phyloP scores from a whole-genome alignment of 169 alveolate species.

The Eimeria brunetti region DNA sequence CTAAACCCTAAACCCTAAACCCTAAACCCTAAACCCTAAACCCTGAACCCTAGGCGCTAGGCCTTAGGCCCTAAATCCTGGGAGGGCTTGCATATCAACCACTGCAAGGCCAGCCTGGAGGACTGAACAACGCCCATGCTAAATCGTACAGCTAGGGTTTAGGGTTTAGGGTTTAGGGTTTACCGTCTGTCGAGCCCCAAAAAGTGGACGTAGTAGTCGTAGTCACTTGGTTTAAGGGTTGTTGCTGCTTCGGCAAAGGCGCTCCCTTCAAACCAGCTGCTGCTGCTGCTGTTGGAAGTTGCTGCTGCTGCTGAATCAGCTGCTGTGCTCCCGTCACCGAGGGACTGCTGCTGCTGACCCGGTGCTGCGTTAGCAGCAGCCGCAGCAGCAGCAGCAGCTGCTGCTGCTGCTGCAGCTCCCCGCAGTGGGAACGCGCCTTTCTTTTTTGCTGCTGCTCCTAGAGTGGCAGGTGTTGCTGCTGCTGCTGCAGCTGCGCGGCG shows the following conservation, averaged over 20 bases:
- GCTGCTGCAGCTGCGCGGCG: slow-evolving; percentile 71
- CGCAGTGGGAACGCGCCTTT: background rate
- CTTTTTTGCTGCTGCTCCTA: slow-evolving; percentile 1
- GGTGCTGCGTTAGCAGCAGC: background rate
- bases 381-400: slow-evolving; percentile 37
- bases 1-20: slow-evolving; percentile 27
- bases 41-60: background rate
- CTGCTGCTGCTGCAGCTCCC: slow-evolving; percentile 35
- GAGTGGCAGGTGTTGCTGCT: background rate
- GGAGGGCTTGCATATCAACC: background rate
- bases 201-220: slow-evolving; percentile 94
- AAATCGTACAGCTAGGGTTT: background rate
- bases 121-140: background rate
- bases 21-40: background rate
- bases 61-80: background rate
- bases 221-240: slow-evolving; percentile 84
- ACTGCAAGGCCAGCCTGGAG: background rate
- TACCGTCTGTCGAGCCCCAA: slow-evolving; percentile 90
- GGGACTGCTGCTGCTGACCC: slow-evolving; percentile 40
- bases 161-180: slow-evolving; percentile 48
- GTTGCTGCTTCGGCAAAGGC: slow-evolving; percentile 41
- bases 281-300: slow-evolving; percentile 27
- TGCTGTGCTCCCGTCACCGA: background rate
- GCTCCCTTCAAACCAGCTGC: slow-evolving; percentile 47
- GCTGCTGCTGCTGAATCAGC: slow-evolving; percentile 17